Evolutionary conservation across 441 rosid species (phyloP).

Genomic region (Biscutella laevigata): DNA sequence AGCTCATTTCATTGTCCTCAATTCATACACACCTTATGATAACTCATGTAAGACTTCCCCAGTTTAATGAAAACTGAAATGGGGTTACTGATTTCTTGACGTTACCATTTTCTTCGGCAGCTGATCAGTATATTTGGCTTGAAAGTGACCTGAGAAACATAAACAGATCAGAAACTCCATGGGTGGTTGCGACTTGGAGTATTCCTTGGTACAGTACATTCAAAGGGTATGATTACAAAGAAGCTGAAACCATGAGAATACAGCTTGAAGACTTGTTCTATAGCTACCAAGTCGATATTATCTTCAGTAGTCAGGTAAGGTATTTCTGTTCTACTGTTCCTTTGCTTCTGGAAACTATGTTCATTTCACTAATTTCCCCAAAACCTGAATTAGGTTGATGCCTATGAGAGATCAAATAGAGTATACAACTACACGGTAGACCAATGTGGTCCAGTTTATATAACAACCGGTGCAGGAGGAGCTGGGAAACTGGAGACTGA

Average conservation of each 20-base stretch:
- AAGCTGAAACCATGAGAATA: conserved; percentile 51
- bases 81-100: not conserved
- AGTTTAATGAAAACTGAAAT: not conserved
- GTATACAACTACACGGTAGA: conserved; percentile 69
- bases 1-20: conserved; percentile 77
- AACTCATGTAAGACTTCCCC: conserved; percentile 40
- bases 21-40: conserved; percentile 43
- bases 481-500: conserved; percentile 48
- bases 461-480: conserved; percentile 67
- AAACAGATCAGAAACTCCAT: conserved; percentile 44
- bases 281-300: conserved; percentile 41
- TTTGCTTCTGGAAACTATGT: not conserved
- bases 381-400: conserved; percentile 55
- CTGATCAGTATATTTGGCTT: conserved; percentile 48
- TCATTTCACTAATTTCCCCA: not conserved
- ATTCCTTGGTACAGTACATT: conserved; percentile 59
- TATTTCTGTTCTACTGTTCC: conserved; percentile 2
- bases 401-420: conserved; percentile 83
- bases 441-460: conserved; percentile 73
- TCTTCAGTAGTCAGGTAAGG: conserved; percentile 48
- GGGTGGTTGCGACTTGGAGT: conserved; percentile 54
- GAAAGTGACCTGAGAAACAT: conserved; percentile 38
- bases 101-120: conserved; percentile 14
- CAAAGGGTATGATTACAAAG: conserved; percentile 44
- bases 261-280: conserved; percentile 48